Evolutionary conservation across 139 green algal species (phyloP).

Genomic region (Parachlorella kessleri): DNA sequence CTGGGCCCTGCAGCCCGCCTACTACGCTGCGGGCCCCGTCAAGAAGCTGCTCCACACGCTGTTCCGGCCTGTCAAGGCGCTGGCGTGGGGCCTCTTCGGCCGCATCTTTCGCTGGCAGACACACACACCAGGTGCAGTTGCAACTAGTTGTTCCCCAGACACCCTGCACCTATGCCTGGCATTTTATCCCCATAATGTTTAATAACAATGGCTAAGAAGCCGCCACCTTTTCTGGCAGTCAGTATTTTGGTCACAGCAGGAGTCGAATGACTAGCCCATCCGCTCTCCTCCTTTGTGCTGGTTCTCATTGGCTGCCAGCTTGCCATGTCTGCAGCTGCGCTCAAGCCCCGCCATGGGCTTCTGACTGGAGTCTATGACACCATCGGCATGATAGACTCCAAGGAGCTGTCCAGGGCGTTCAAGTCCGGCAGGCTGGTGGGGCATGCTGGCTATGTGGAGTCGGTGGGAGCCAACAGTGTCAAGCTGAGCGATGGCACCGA

Average conservation of each 20-base stretch:
- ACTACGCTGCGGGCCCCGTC: neutral
- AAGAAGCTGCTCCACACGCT: neutral
- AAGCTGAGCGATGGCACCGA: neutral
- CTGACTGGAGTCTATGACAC: slow-evolving; percentile 17
- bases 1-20: slow-evolving; percentile 15
- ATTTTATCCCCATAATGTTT: too few relatives aligned
- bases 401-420: slow-evolving; percentile 4
- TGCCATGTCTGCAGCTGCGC: neutral
- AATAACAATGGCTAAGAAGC: too few relatives aligned
- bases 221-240: too few relatives aligned
- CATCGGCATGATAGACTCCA: slow-evolving; percentile 11
- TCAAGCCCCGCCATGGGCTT: slow-evolving; percentile 7
- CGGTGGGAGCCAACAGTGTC: neutral
- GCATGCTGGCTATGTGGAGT: neutral
- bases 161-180: too few relatives aligned
- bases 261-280: too few relatives aligned
- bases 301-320: too few relatives aligned
- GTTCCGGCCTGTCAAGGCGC: slow-evolving; percentile 3
- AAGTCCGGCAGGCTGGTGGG: neutral
- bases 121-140: neutral
- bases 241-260: too few relatives aligned
- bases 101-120: slow-evolving; percentile 9
- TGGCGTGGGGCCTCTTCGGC: slow-evolving; percentile 15
- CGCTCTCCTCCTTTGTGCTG: too few relatives aligned
- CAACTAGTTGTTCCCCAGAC: too few relatives aligned